These are phyloP conservation scores for Solanum rostratum DNA, from an alignment of 257 asterid species.

Conservation along the genomic window DNA sequence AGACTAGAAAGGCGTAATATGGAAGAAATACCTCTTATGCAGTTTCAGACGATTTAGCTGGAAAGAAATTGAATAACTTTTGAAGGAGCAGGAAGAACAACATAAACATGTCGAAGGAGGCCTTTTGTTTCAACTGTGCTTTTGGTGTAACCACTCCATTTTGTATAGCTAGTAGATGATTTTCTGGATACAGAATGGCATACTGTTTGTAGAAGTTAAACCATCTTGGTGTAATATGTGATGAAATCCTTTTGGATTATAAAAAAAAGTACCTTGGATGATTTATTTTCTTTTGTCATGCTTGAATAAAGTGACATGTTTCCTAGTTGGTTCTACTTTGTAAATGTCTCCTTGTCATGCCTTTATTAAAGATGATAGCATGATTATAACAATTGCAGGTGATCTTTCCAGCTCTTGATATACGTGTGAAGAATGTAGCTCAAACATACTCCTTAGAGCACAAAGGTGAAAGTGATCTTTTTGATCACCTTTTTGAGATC, in stretches of 20 bases:
- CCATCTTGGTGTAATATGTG: not conserved
- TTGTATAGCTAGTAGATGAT: not conserved
- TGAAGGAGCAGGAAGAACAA: not conserved
- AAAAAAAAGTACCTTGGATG: not conserved
- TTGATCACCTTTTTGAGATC: slow-evolving; percentile 36
- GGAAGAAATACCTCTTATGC: not conserved
- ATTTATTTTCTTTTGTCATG: not conserved
- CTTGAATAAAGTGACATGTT: not conserved
- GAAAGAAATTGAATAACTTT: not conserved
- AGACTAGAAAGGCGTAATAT: not conserved
- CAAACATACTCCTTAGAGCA: slow-evolving; percentile 40
- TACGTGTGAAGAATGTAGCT: slow-evolving; percentile 40
- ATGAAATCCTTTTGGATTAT: not conserved
- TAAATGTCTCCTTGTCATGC: not conserved
- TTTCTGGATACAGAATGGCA: not conserved
- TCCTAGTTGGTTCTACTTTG: not conserved
- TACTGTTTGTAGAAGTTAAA: not conserved
- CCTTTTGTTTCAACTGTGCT: not conserved
- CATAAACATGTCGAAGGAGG: not conserved
- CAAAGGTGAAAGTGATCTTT: slow-evolving; percentile 38
- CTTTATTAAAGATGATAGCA: not conserved
- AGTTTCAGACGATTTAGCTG: not conserved
- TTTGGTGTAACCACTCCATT: not conserved
- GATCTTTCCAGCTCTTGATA: slow-evolving; percentile 42
- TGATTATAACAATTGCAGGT: slow-evolving; percentile 20